Evolutionary conservation across 257 asterid species (phyloP), one percentile per base, ranked within the genome.

Genomic region (Echium plantagineum): DNA sequence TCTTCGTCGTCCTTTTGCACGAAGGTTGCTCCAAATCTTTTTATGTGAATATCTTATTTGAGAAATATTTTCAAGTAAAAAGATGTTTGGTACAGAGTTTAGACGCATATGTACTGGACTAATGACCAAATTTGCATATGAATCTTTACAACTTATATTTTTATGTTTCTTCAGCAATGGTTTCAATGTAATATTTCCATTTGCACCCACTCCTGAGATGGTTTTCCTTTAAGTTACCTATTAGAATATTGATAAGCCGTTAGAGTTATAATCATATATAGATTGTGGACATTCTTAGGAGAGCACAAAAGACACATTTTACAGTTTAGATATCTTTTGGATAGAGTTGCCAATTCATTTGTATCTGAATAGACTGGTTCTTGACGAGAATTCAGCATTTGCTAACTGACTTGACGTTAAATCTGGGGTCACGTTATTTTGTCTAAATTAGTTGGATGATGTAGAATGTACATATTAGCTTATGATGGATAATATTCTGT

Each of bases 1-100:
- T 52, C 60, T 88, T 59, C 77, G 98, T 63, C 95, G 98, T 68
- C 97, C 98, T 60, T 76, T 78, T 77, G 78, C 98, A 55, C 80
- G 94, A 62, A 88, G 97, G 98, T 91, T 67, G 54, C 21, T 26
- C 69, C 51, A 17, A n/a, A 46, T 46, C 62, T 56, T 62, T 57
- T 53, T 10, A 20, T 49, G 9, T 49, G 48, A 15, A 20, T 7
- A 57, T 20, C 35, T 71, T 15, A 26, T 30, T 30, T 17, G 21
- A 21, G 28, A 30, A 57, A 42, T 58, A 16, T 64, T 63, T 55
- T 4, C 22, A 53, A 17, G 57, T 18, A 15, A 19, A 52, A 52
- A 53, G 13, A 53, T n/a, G 22, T 52, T 15, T 52, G 19, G 32
- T 28, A 28, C 5, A 28, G 32, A 28, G 26, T n/a, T 7, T 53